Evolutionary conservation across 208 protist species (phyloP).

Genomic region (Wallacemonas sp.): DNA sequence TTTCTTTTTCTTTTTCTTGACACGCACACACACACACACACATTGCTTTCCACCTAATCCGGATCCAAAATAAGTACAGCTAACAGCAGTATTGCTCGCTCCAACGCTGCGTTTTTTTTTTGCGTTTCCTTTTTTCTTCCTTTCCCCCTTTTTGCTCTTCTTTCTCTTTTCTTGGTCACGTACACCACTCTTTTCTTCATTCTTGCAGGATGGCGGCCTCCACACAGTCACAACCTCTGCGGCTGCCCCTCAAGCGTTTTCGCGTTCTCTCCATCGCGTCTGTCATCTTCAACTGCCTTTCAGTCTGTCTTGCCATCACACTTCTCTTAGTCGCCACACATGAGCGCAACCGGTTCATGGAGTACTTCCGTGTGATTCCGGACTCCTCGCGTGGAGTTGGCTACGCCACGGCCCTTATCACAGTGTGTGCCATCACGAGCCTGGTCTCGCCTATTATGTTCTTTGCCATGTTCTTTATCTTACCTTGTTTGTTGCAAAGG

Average conservation of each 20-base stretch:
- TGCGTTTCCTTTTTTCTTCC: not conserved
- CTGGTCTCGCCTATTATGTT: conserved; percentile 1
- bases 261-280: not conserved
- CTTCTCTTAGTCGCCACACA: not conserved
- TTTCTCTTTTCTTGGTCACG: not conserved
- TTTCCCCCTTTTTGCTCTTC: not conserved
- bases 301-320: not conserved
- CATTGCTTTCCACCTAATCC: too few relatives aligned
- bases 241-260: too few relatives aligned
- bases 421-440: not conserved
- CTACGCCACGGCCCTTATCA: conserved; percentile 6
- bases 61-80: too few relatives aligned
- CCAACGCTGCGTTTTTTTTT: not conserved
- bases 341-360: conserved; percentile 2
- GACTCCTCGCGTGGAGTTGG: conserved; percentile 8
- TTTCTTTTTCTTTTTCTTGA: not conserved
- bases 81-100: not conserved
- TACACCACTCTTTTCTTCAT: too few relatives aligned
- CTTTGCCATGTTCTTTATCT: not conserved
- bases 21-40: conserved; percentile 4
- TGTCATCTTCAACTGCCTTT: not conserved
- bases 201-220: too few relatives aligned
- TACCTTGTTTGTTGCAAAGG: not conserved
- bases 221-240: too few relatives aligned
- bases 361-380: conserved; percentile 9